Base-by-base conservation (phyloP, 495 filamentous ascomycete genomes). In the Aspergillus saccharolyticus region DNA sequence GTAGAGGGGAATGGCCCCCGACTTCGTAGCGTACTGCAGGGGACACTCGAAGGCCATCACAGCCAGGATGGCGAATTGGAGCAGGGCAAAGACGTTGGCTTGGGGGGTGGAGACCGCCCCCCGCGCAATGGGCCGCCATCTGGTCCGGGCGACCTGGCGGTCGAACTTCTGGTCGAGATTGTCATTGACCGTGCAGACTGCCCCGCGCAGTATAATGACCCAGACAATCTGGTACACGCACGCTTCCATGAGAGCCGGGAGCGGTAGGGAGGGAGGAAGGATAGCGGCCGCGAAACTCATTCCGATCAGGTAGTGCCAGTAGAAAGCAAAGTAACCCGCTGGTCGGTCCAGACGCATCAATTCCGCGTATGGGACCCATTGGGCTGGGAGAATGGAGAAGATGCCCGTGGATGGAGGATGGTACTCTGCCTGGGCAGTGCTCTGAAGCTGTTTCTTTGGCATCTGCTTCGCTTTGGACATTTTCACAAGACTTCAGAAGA, bases 141-240 rank as follows among this genome's bases (percentile, higher is more conserved):
- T 54, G 16, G 62, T 69, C 0, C 76, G 68, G 2, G 46, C 51
- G 0, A 77, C 71, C 8, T 64, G 65, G 0, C 73, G 56, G 53
- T 80, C 77, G 24, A 68, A 65, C 10, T 73, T 66, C 14, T 59
- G 60, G 60, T 80, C 77, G 12, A 73, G 30, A 21, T 52, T 74
- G 54, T 78, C 76, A 56, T 80, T 76, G 74, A 74, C 77, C 9
- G 60, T 50, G 28, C 65, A 66, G 6, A 50, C 61, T 1, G 55
- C 58, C 16, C 54, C 17, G 14, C 64, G 57, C 4, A 66, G 24
- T 6, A 60, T 39, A n/a, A 60, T 45, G 7, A 39, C 55, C 42
- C 50, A 28, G 1, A 57, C 6, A 16, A 47, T 15, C 2, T 10
- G 33, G 50, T 19, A 66, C 49, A 14, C 28, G 43, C 0, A 47